Evolutionary conservation across 495 filamentous ascomycete genomes (phyloP), one percentile per base, ranked within the genome.

Genomic region (Annulohypoxylon moriforme): DNA sequence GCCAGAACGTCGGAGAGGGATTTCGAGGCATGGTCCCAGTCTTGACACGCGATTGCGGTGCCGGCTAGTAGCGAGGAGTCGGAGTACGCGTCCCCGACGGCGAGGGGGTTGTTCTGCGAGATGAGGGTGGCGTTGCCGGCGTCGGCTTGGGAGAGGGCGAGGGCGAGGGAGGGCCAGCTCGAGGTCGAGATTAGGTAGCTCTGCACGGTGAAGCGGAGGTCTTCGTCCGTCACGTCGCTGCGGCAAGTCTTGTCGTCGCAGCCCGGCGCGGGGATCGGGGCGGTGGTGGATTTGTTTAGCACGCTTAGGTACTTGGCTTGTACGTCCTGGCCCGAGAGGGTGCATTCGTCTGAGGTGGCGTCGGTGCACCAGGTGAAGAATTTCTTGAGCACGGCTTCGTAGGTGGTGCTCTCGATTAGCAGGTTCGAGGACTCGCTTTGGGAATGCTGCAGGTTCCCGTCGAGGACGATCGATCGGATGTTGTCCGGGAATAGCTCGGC

Each of bases 291-390:
- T 24, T 69, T 73, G 31, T 68, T 64, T 4, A 67, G 27, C n/a
- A 76, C 67, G 44, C 65, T 64, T 9, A 72, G 34, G 69, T 72
- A 82, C 31, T 79, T 66, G 8, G 67, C 69, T 49, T 71, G 71
- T 4, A 76, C 67, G 38, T 81, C 74, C 40, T 74, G 50, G 13
- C 76, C 75, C 16, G 72, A 56, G 1, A 82, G 67, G 1, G 73
- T 55, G 50, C 77, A 80, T 27, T 71, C 77, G 1, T 71, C 64
- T 18, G 60, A 33, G 1, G 64, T 18, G 10, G 69, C 52, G n/a
- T 53, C 14, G 31, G 64, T 36, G 67, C 76, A 78, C 81, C 82
- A 85, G 4, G 47, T 18, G 63, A 80, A 80, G 75, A 83, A 83
- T 20, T 76, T 69, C 68, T 76, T 70, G 10, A 83, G 67, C 3